Evolutionary conservation across 176 grass and related monocot genomes (phyloP).

Genomic region (Lolium perenne): DNA sequence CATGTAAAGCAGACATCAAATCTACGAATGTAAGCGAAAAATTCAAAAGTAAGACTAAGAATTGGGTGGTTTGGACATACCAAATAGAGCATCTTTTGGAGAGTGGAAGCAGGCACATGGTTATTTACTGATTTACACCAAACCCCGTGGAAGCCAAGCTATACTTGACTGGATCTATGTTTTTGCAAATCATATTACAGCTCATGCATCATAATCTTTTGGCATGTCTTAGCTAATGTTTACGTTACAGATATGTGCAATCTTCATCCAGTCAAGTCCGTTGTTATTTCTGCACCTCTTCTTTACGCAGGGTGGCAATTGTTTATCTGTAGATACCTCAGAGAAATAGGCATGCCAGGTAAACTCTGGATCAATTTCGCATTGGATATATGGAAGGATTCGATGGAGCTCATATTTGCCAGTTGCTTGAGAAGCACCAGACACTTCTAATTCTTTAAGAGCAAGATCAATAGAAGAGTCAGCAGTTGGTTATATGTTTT

Average conservation of each 20-base stretch:
- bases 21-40: not conserved
- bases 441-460: slow-evolving; percentile 20
- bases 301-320: slow-evolving; percentile 29
- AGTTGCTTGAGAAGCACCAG: slow-evolving; percentile 14
- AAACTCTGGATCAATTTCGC: slow-evolving; percentile 21
- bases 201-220: not conserved
- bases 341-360: slow-evolving; percentile 34
- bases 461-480: too few species aligned
- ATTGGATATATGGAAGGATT: slow-evolving; percentile 24
- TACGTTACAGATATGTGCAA: slow-evolving; percentile 21
- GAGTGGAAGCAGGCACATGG: not conserved
- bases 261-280: slow-evolving; percentile 29
- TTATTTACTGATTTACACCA: not conserved
- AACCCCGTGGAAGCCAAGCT: not conserved
- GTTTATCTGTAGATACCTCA: slow-evolving; percentile 11
- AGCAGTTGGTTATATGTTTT: too few species aligned
- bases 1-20: not conserved
- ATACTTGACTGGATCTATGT: not conserved
- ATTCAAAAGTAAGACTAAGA: not conserved
- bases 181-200: not conserved
- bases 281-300: slow-evolving; percentile 11
- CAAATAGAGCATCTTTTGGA: not conserved
- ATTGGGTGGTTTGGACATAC: not conserved
- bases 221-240: slow-evolving; percentile 11
- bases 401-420: slow-evolving; percentile 12